phyloP scores from a whole-genome alignment of 129 eudicot genomes.

The Gnaphalium uliginosum region DNA sequence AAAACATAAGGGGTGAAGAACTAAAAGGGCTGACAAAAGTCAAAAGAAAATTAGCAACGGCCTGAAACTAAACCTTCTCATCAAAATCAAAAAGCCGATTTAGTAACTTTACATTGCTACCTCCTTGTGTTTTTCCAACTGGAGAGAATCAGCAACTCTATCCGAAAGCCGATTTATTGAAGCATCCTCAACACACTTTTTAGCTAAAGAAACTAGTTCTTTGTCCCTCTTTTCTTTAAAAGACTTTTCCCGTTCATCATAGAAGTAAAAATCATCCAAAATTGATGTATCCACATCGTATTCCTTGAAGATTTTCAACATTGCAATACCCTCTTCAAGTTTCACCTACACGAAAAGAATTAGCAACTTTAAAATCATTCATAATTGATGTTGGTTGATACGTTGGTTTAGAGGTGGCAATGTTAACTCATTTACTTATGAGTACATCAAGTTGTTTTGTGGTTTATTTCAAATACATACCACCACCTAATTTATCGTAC shows the following conservation, averaged over 20 bases:
- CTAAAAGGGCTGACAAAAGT: slow-evolving; percentile 3
- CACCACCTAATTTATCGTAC: background rate
- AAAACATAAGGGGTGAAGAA: slow-evolving; percentile 8
- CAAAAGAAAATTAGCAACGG: slow-evolving; percentile 6
- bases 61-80: slow-evolving; percentile 7
- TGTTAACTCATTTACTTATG: background rate
- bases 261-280: slow-evolving; percentile 63
- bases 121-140: slow-evolving; percentile 43
- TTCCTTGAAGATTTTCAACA: slow-evolving; percentile 65
- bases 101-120: slow-evolving; percentile 15
- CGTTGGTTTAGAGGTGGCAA: background rate
- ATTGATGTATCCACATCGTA: slow-evolving; percentile 58
- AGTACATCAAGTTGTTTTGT: background rate
- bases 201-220: slow-evolving; percentile 39
- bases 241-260: slow-evolving; percentile 66
- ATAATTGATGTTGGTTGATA: background rate
- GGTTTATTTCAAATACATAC: background rate
- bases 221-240: slow-evolving; percentile 56
- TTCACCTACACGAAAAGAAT: slow-evolving; percentile 45
- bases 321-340: slow-evolving; percentile 57
- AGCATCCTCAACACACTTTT: slow-evolving; percentile 27
- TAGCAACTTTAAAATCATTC: background rate
- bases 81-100: background rate
- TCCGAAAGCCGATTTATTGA: slow-evolving; percentile 49
- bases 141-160: slow-evolving; percentile 49